Conservation (phyloP, 1,139 yeast species). For the Geotrichum candidum region DNA sequence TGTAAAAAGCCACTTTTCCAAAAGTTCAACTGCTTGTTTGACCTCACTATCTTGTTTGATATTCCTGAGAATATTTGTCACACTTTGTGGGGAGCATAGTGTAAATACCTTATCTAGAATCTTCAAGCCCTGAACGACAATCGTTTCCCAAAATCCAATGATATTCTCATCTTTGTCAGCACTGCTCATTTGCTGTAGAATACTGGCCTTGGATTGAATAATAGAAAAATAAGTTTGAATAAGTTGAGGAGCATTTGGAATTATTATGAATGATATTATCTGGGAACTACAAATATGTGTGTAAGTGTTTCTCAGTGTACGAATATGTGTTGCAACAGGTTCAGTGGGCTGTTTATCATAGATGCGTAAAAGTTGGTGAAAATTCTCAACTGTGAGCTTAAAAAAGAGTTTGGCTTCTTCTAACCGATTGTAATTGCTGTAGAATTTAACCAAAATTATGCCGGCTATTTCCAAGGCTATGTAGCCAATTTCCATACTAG, state of each 20-base stretch:
- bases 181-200: conserved; percentile 43
- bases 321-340: conserved; percentile 61
- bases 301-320: conserved; percentile 71
- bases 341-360: conserved; percentile 51
- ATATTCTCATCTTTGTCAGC: conserved; percentile 37
- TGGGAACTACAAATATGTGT: conserved; percentile 51
- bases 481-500: conserved; percentile 65
- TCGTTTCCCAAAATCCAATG: conserved; percentile 63
- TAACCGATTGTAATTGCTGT: conserved; percentile 58
- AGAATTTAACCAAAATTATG: conserved; percentile 71
- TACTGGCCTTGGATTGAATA: conserved; percentile 56
- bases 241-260: conserved; percentile 59
- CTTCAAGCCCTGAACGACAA: conserved; percentile 64
- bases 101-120: conserved; percentile 61
- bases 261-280: no score
- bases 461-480: conserved; percentile 68
- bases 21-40: conserved; percentile 47
- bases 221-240: conserved; percentile 53
- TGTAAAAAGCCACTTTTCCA: conserved; percentile 54
- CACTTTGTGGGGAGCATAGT: no score
- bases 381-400: conserved; percentile 51
- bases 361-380: conserved; percentile 49
- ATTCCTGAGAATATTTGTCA: no score
- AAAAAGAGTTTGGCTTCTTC: conserved; percentile 58
- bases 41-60: conserved; percentile 56